These are phyloP conservation scores for Platismatia glauca DNA, from an alignment of 495 filamentous ascomycete genomes.

Conservation along the genomic window DNA sequence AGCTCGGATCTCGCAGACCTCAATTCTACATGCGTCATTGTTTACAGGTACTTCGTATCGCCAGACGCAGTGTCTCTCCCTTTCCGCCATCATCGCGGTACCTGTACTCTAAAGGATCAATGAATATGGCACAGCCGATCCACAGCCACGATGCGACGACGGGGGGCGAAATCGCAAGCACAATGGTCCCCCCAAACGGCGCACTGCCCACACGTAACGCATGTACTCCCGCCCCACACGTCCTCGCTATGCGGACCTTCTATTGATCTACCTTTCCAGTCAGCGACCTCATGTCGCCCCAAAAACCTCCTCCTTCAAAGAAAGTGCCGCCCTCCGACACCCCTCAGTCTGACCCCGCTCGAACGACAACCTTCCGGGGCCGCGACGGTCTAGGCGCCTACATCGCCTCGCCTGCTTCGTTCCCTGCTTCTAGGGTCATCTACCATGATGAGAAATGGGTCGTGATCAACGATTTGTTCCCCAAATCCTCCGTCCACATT, in stretches of 20 bases:
- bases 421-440: conserved; percentile 53
- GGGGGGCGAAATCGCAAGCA: conserved; percentile 30
- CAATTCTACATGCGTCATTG: not conserved
- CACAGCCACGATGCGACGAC: conserved; percentile 29
- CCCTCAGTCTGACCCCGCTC: conserved; percentile 26
- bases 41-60: not conserved
- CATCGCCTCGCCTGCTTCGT: conserved; percentile 56
- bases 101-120: not conserved
- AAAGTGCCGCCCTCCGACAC: conserved; percentile 27
- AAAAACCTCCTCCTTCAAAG: conserved; percentile 25
- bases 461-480: conserved; percentile 71
- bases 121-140: not conserved
- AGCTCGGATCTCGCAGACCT: not conserved
- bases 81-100: not conserved
- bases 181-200: conserved; percentile 16
- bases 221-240: conserved; percentile 28
- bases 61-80: not conserved
- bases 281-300: conserved; percentile 58
- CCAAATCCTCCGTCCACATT: conserved; percentile 75
- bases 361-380: conserved; percentile 30
- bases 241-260: conserved; percentile 1
- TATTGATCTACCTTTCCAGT: conserved; percentile 35
- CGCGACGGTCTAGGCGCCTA: conserved; percentile 64
- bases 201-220: conserved; percentile 27
- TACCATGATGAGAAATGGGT: conserved; percentile 65